Base-by-base conservation (phyloP, 192 early-diverging fungal species). In the Pilobolus umbonatus region DNA sequence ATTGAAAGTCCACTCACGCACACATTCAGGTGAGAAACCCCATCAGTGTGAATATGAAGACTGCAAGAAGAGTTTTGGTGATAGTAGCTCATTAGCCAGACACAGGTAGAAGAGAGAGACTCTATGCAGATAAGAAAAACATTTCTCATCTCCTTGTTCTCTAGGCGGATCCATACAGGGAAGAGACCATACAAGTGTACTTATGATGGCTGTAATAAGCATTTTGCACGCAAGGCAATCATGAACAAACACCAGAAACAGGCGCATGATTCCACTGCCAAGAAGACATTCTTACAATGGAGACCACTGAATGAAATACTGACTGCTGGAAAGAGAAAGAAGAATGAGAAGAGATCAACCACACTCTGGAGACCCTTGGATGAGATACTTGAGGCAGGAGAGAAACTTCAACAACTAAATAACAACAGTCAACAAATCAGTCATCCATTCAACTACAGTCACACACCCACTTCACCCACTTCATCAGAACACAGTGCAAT, bases 1-100 rank as follows among this genome's bases (percentile, higher is more conserved):
- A 53, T 69, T 92, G 53, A 87, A 83, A 0, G 87, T 92, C 24
- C 89, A 92, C 65, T 69, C 78, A 53, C 80, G 89, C 55, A 87
- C 84, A 0, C 88, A 89, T 66, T 79, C 88, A 19, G 88, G 88
- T n/a, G 85, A 87, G 62, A 72, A 82, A 40, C 88, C 88, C 43
- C 85, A 87, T 59, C 65, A 73, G 49, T 88, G 87, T 67, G 76
- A 82, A 60, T 70, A 82, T 46, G 70, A 78, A 28, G 80, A 80
- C 35, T 92, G 89, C 68, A 76, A 75, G 28, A 89, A 88, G 68
- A 71, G 70, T 15, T 92, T 92, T 66, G 84, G 83, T 50, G 86
- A 88, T 68, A 85, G 85, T 58, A 85, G 83, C 31, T 87, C 86
- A 38, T 69, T 90, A 55, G 84, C 85, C 0, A 76, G 88, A n/a